Evolutionary conservation across 345 rosid genomes (phyloP).

Genomic region (Aquilaria yunnanensis): DNA sequence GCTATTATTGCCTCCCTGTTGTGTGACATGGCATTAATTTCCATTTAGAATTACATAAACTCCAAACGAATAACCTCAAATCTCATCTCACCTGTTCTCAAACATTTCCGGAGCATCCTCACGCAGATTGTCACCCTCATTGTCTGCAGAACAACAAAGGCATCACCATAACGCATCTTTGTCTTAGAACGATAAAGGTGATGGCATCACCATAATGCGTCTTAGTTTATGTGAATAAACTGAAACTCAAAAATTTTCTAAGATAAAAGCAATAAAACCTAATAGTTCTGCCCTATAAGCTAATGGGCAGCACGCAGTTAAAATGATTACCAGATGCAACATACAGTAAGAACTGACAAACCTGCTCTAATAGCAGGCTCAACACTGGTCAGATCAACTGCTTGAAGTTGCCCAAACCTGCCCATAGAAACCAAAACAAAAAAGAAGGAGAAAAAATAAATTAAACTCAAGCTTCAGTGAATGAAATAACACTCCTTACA

Average conservation of each 20-base stretch:
- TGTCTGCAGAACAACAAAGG: slow-evolving; percentile 30
- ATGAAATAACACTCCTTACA: too few species aligned
- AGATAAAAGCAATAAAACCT: not conserved
- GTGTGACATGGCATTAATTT: slow-evolving; percentile 4
- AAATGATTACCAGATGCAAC: too few species aligned
- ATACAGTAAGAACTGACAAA: slow-evolving; percentile 4
- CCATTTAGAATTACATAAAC: not conserved
- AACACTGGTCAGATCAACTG: slow-evolving; percentile 61
- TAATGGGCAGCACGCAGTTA: too few species aligned
- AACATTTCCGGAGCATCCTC: slow-evolving; percentile 67
- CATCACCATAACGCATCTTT: too few species aligned
- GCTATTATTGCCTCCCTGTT: slow-evolving; percentile 56
- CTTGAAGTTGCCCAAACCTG: slow-evolving; percentile 97
- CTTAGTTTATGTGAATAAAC: not conserved
- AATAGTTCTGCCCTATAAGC: not conserved
- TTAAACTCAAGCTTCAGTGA: too few species aligned
- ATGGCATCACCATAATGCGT: not conserved
- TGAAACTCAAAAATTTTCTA: not conserved
- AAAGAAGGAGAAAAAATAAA: not conserved
- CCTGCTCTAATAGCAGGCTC: slow-evolving; percentile 89
- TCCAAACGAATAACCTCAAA: slow-evolving; percentile 1
- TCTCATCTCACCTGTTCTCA: slow-evolving; percentile 41
- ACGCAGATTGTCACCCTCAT: slow-evolving; percentile 58
- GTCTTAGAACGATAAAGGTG: not conserved
- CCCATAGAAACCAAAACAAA: slow-evolving; percentile 10